Evolutionary conservation across 306 rosid species (phyloP).

Genomic region (Neltuma alba): DNA sequence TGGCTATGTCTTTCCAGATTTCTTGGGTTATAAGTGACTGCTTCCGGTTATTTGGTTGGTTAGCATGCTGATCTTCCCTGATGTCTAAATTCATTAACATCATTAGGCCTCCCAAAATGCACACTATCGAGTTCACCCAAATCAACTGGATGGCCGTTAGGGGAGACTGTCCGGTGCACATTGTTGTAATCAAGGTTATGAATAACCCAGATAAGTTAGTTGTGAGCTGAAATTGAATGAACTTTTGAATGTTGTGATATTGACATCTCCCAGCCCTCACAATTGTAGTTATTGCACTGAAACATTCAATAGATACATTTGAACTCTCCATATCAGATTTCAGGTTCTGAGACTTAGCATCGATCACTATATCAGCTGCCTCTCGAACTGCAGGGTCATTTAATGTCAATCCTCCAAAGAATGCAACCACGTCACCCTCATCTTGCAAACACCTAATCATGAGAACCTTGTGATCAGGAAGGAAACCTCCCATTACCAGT

Average conservation of each 20-base stretch:
- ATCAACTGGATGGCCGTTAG: not conserved
- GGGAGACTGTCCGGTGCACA: not conserved
- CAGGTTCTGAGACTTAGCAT: not conserved
- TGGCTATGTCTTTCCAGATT: not conserved
- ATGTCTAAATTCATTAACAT: not conserved
- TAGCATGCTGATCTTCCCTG: not conserved
- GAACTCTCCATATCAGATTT: not conserved
- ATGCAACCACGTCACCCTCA: not conserved
- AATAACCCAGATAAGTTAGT: not conserved
- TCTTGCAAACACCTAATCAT: not conserved
- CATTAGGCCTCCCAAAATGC: not conserved
- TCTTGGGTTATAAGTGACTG: not conserved
- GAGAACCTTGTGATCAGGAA: not conserved
- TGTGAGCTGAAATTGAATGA: conserved; percentile 1
- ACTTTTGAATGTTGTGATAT: not conserved
- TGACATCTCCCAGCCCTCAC: not conserved
- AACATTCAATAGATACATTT: not conserved
- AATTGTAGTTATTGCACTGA: not conserved
- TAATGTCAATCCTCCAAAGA: not conserved
- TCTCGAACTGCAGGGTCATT: not conserved
- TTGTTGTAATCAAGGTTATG: not conserved
- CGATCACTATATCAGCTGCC: not conserved
- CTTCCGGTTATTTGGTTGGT: not conserved
- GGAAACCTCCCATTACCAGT: not conserved
- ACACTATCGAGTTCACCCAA: not conserved